These are phyloP conservation scores for Sporopachydermia cereana DNA, from an alignment of 1,139 yeast genomes.

Conservation along the genomic window DNA sequence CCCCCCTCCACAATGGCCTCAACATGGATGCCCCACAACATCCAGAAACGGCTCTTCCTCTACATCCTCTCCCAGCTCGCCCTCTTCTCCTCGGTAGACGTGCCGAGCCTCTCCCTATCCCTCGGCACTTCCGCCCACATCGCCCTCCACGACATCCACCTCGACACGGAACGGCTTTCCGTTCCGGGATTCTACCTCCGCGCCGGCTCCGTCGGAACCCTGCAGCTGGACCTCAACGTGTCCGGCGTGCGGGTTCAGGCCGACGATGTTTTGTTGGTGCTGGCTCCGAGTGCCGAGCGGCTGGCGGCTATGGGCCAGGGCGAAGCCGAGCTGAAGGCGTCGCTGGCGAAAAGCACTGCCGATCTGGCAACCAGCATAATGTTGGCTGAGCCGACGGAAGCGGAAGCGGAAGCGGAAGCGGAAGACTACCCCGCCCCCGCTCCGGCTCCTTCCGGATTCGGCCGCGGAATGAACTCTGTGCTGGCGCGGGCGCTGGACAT, in stretches of 20 bases:
- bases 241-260: conserved; percentile 56
- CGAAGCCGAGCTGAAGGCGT: conserved; percentile 22
- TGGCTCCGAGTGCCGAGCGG: conserved; percentile 31
- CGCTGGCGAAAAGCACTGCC: conserved; percentile 53
- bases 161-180: conserved; percentile 63
- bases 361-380: conserved; percentile 54
- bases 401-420: conserved; percentile 14
- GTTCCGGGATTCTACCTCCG: conserved; percentile 59
- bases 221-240: conserved; percentile 41
- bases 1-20: neutral
- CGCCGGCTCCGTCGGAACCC: conserved; percentile 45
- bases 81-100: conserved; percentile 71
- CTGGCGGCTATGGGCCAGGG: conserved; percentile 15
- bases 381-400: conserved; percentile 17
- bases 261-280: conserved; percentile 40
- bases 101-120: conserved; percentile 73
- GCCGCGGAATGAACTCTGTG: conserved; percentile 37
- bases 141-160: conserved; percentile 48
- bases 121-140: conserved; percentile 45
- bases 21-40: conserved; percentile 67
- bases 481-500: conserved; percentile 56
- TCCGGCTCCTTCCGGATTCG: conserved; percentile 17
- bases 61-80: conserved; percentile 74
- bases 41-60: conserved; percentile 69
- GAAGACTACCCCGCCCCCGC: conserved; percentile 10